Conservation (phyloP, 2,329 filamentous ascomycete genomes). For the Calonectria pseudoreteaudii region DNA sequence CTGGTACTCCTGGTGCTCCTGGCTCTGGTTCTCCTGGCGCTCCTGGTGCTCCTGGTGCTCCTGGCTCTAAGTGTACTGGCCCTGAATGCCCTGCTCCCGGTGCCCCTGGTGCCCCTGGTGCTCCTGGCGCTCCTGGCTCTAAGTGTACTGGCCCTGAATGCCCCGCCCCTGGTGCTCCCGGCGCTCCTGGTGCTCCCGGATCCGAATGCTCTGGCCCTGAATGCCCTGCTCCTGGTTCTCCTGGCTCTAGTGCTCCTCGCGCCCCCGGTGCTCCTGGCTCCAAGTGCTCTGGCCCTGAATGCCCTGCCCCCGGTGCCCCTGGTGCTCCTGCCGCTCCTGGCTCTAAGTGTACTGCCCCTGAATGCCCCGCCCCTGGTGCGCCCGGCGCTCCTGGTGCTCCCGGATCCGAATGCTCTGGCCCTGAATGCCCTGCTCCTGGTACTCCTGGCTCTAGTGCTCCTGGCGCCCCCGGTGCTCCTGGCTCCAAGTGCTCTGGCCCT, state of each 20-base stretch:
- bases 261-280: no score
- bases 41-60: not conserved
- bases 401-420: not conserved
- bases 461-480: not conserved
- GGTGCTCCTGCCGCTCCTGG: not conserved
- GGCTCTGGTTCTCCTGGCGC: slow-evolving; percentile 17
- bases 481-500: not conserved
- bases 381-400: not conserved
- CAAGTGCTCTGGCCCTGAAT: slow-evolving; percentile 12
- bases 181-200: not conserved
- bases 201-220: not conserved
- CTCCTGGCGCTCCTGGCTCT: not conserved
- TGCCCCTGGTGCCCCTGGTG: not conserved
- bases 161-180: not conserved
- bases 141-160: not conserved
- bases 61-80: no score
- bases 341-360: no score
- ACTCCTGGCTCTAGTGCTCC: not conserved
- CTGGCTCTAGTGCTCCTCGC: not conserved
- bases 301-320: not conserved
- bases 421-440: not conserved
- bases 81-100: no score
- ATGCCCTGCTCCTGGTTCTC: not conserved
- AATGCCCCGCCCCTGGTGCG: not conserved
- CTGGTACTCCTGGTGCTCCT: slow-evolving; percentile 16